Base-by-base conservation (phyloP, 78 protist genomes). In the Chrysochromulina parva region DNA sequence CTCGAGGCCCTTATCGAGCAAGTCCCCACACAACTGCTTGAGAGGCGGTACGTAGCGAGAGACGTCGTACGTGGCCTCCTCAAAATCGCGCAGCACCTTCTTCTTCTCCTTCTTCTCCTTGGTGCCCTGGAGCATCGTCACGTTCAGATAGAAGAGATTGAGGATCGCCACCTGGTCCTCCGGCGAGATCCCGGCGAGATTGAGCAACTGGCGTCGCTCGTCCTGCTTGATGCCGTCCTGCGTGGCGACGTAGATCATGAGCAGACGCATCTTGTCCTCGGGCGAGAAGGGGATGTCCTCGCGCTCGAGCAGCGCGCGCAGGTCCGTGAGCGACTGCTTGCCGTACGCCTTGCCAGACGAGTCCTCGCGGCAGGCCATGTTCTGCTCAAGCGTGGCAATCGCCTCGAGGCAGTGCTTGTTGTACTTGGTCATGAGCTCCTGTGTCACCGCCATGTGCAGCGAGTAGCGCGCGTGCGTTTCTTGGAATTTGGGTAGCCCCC, bases 401-500 rank as follows among this genome's bases (percentile, higher is more conserved):
- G 88, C 78, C 55, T 93, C 95, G 3, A 96, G 78, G n/a, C 28
- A 2, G 22, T 16, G n/a, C 26, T 86, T 67, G 13, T 90, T 88
- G 93, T 93, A 96, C 65, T 50, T 80, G 2, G 52, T 52, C 85
- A 96, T 88, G 19, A 96, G 93, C 57, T 95, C 92, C 26, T 94
- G 89, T 2, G 96, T 88, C 26, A 95, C 76, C 76, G 81, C 26
- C 59, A 96, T 86, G 87, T 96, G 98, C 57, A 95, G 78, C 47
- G 97, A 66, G 80, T 94, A 96, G 81, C 90, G 65, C 24, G 20
- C 66, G 92, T 93, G 89, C 80, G 88, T 85, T 88, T 96, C 97
- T 81, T 95, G 96, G 89, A 94, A 95, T 88, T 96, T 96, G 26
- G 98, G 98, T 48, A 96, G 73, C 6, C 74, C 92, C 53, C 93